Evolutionary conservation across 1,284 basidiomycete species (phyloP).

Genomic region (Cutaneotrichosporon curvatum): DNA sequence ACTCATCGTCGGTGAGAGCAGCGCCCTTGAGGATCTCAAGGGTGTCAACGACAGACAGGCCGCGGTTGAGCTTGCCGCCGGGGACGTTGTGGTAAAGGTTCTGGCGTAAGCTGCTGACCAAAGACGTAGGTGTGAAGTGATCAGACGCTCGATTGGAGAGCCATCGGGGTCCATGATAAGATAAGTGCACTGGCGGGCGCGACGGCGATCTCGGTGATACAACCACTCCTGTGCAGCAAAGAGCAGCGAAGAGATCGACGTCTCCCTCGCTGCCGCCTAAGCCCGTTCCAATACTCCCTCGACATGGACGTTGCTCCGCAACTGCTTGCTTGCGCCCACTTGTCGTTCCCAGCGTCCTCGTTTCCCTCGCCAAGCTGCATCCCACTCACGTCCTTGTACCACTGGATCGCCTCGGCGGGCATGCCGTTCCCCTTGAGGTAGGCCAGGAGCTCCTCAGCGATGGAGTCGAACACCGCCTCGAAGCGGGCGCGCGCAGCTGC

Average conservation of each 20-base stretch:
- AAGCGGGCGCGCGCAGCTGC: constrained; percentile 33
- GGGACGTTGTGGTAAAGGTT: constrained; percentile 91
- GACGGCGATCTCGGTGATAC: too few relatives aligned
- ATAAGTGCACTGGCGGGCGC: too few relatives aligned
- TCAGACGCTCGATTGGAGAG: too few relatives aligned
- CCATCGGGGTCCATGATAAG: too few relatives aligned
- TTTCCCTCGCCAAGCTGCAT: neutral
- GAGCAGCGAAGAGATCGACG: too few relatives aligned
- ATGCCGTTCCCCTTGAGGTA: constrained; percentile 63
- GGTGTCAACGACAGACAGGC: constrained; percentile 89
- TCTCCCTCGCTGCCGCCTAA: too few relatives aligned
- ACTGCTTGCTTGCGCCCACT: too few relatives aligned
- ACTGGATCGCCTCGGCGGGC: constrained; percentile 72
- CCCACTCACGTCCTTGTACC: constrained; percentile 63
- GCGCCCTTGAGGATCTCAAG: constrained; percentile 77
- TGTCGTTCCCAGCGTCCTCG: too few relatives aligned
- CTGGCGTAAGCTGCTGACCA: constrained; percentile 49
- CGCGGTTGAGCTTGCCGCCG: constrained; percentile 93
- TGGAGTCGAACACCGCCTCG: constrained; percentile 51
- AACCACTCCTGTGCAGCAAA: too few relatives aligned
- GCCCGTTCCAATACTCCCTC: too few relatives aligned
- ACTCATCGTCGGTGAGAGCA: constrained; percentile 63
- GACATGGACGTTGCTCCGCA: too few relatives aligned
- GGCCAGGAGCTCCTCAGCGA: constrained; percentile 55
- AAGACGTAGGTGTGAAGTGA: too few relatives aligned